Base-by-base conservation (phyloP, 768 basidiomycete species). In the Lactarius akahatsu region DNA sequence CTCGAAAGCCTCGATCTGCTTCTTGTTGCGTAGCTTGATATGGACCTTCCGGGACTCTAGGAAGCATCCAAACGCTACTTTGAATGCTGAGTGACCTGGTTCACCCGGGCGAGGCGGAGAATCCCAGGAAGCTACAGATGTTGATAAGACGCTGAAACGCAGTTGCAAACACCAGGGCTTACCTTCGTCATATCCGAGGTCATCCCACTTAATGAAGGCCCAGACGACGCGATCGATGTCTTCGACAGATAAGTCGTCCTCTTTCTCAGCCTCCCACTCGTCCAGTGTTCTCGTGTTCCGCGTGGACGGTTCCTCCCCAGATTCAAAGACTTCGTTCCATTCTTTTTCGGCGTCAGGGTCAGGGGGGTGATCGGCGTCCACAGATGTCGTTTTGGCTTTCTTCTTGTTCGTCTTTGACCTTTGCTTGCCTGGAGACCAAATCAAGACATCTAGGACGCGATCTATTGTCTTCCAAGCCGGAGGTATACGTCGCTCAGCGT, bases 101-200 rank as follows among this genome's bases (percentile, higher is more conserved):
- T 89, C 88, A 20, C 77, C 80, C 9, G 69, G 73, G 10, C 82
- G 83, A 41, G 94, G 93, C 1, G 96, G 94, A 20, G 94, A 86
- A 77, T 97, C 95, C 92, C 94, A 96, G 13, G 91, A 88, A n/a
- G 92, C 94, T 96, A 71, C 20, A 41, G 38, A 56, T 16, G 43
- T 34, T 16, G 47, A 57, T 23, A 41, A 62, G 11, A 62, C n/a
- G 20, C 43, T 30, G 54, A 50, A 57, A 65, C n/a, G 62, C 52
- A 40, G 34, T 61, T 61, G 36, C 59, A 38, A 52, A n/a, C 28
- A 15, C 43, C 10, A 4, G n/a, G 74, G 13, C 84, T 61, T 64
- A 92, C 96, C 88, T 80, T 94, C 90, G 26, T 96, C 91, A 68
- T 98, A 97, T n/a, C 90, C 87, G 32, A 98, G 80, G 68, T 94